Evolutionary conservation across 2,329 filamentous ascomycete species (phyloP).

Genomic region (Hirsutella thompsonii): DNA sequence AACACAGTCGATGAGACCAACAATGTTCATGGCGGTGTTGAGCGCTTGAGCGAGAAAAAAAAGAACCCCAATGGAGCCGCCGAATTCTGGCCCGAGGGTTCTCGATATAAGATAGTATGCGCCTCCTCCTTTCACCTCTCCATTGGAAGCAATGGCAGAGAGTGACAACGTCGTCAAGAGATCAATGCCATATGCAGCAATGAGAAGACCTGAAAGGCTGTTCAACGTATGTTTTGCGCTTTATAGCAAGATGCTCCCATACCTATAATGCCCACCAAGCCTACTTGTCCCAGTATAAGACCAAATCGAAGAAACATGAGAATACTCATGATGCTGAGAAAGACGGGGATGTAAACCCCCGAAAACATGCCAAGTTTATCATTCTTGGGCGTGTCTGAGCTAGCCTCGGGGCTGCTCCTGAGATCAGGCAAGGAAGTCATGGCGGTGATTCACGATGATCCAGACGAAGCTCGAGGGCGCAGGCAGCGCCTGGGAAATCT

Average conservation of each 20-base stretch:
- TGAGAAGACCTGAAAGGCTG: conserved; percentile 45
- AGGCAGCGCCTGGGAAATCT: background rate
- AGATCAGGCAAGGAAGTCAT: conserved; percentile 5
- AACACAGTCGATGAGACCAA: conserved; percentile 74
- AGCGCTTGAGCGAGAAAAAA: conserved; percentile 87
- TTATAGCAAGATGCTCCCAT: conserved; percentile 13
- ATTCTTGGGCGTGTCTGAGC: conserved; percentile 24
- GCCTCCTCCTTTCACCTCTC: conserved; percentile 75
- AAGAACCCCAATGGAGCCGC: conserved; percentile 74
- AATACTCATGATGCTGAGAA: conserved; percentile 77
- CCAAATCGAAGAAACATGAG: conserved; percentile 88
- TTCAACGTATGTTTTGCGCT: background rate
- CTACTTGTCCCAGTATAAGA: conserved; percentile 68
- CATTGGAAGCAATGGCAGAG: conserved; percentile 81
- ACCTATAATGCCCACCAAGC: conserved; percentile 70
- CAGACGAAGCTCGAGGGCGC: background rate
- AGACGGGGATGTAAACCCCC: conserved; percentile 80
- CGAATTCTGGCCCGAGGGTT: conserved; percentile 77
- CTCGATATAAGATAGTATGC: conserved; percentile 84
- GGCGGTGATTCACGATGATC: background rate
- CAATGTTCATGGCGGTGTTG: conserved; percentile 77
- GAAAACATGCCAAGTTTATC: conserved; percentile 65
- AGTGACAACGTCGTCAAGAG: conserved; percentile 77
- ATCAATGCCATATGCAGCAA: conserved; percentile 67
- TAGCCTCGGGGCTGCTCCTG: conserved; percentile 5